These are phyloP conservation scores for Periconia sp. DNA, from an alignment of 2,329 filamentous ascomycete species.

Conservation along the genomic window DNA sequence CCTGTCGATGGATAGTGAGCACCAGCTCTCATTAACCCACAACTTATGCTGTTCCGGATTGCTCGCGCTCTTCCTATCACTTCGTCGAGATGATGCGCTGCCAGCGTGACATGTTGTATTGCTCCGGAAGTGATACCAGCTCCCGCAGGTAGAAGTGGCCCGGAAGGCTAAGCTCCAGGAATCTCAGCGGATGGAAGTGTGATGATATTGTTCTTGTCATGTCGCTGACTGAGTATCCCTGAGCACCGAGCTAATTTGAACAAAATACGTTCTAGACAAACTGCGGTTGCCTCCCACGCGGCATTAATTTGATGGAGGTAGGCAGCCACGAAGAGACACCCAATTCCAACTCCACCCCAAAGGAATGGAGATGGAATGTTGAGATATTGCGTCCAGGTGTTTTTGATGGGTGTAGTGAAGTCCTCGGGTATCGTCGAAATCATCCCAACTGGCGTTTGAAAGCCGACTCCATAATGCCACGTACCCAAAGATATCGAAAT, in stretches of 20 bases:
- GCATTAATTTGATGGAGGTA: background rate
- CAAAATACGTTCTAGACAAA: background rate
- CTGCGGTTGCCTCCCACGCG: background rate
- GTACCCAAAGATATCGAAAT: background rate
- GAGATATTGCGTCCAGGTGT: background rate
- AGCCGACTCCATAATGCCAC: background rate
- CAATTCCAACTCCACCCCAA: background rate
- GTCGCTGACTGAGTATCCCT: background rate
- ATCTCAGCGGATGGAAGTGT: background rate
- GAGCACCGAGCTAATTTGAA: background rate
- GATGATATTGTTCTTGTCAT: background rate
- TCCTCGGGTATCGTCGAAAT: background rate
- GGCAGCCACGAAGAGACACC: background rate
- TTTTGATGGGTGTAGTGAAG: background rate
- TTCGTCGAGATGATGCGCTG: no score
- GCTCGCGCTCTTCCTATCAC: no score
- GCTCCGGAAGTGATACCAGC: no score
- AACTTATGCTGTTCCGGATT: no score
- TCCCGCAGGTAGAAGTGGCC: no score
- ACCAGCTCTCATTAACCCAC: no score
- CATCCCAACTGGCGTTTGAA: background rate
- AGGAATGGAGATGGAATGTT: background rate
- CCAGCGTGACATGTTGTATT: no score
- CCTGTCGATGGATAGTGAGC: no score
- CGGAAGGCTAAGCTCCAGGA: no score